Percentiles rank a stretch among this genome's conserved stretches.
phyloP scores from a whole-genome alignment of 108 stramenopile genomes.

The Skeletonema costatum region DNA sequence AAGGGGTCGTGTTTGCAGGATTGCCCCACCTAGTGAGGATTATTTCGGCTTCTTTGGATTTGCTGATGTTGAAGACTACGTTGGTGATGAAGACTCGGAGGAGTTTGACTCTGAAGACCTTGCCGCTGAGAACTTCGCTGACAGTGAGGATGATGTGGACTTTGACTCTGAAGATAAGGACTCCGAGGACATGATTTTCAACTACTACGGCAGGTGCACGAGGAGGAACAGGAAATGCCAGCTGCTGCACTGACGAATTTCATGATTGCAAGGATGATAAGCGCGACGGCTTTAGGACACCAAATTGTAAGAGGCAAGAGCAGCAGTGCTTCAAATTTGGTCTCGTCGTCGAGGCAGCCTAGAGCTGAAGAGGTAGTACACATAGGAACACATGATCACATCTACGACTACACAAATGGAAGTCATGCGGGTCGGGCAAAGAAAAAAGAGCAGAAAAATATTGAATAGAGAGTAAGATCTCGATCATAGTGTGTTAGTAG shows the following conservation, averaged over 20 bases:
- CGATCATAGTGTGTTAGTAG: not conserved
- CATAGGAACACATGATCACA: not conserved
- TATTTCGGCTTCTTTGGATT: not conserved
- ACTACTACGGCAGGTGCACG: not conserved
- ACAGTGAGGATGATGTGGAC: no score
- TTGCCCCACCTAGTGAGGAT: not conserved
- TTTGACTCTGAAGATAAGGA: not conserved
- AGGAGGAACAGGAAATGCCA: no score
- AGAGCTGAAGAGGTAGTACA: not conserved
- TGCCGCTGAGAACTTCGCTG: no score
- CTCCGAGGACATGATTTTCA: not conserved
- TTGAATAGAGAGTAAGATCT: not conserved
- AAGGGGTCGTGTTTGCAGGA: not conserved
- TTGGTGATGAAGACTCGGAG: not conserved
- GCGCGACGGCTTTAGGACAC: no score
- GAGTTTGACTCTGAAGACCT: not conserved
- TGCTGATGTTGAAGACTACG: not conserved
- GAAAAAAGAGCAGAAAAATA: not conserved
- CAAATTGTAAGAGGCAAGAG: no score
- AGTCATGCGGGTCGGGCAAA: not conserved
- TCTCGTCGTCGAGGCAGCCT: not conserved
- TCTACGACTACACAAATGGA: not conserved
- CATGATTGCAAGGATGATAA: no score
- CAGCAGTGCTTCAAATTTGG: no score
- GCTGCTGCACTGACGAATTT: no score